Base-by-base conservation (phyloP, 2,329 filamentous ascomycete species). In the Aspergillus japonicus region DNA sequence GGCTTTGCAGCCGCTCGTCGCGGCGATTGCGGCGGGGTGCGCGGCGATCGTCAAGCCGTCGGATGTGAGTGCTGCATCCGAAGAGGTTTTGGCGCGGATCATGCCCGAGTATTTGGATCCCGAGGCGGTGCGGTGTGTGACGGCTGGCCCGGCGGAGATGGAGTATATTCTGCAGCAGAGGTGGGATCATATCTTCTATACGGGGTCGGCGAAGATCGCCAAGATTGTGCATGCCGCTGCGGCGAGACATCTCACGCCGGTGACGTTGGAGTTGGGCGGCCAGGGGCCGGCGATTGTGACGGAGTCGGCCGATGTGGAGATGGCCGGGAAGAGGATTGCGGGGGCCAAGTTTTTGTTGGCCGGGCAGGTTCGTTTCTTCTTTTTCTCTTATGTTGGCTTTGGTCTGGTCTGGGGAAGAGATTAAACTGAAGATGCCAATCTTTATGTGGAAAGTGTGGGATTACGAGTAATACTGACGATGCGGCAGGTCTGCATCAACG, bases 181-280 rank as follows among this genome's bases (percentile, higher is more conserved):
- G 54, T 81, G 76, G 60, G 70, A 80, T 62, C 75, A 80, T 58
- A 78, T 82, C 49, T 82, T 81, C 69, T 82, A 77, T 64, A 82
- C 79, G 0, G 80, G 80, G 0, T 77, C 75, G 1, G 67, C 71
- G 10, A 69, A 62, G 16, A 69, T 81, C 14, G 80, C 69, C 7
- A 73, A 72, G 24, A 71, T 76, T 12, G 67, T 82, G 16, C 68
- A 72, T 53, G 63, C 65, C 1, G 77, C 78, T 4, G 80, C 80
- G 2, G 79, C 79, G 3, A 77, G 77, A 47, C 66, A 81, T 59
- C 71, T 82, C n/a, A 81, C 80, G 0, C 77, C 78, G 0, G 71
- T 73, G 1, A 74, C 75, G 0, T 69, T 82, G 2, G 80, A 83
- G 60, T 68, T 83, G 1, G 80, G 80, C 6, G 81, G 80, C 14